phyloP scores from a whole-genome alignment of 2,329 filamentous ascomycete genomes.

The Xylaria sp. region DNA sequence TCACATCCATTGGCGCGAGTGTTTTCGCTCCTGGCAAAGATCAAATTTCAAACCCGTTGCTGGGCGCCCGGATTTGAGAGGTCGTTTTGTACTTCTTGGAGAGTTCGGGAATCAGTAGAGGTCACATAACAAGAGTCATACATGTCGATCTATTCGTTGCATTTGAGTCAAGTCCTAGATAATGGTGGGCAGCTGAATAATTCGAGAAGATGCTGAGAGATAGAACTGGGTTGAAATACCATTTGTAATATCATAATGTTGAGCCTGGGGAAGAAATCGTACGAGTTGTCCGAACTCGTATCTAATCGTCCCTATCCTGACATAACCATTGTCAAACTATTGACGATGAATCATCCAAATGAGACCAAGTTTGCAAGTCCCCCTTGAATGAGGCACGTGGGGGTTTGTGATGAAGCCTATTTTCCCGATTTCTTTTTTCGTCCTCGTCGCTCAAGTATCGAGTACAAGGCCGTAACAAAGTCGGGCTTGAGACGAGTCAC shows the following conservation, averaged over 20 bases:
- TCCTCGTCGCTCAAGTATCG: conserved; percentile 22
- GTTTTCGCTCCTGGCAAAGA: conserved; percentile 69
- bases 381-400: conserved; percentile 20
- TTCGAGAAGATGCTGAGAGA: not conserved
- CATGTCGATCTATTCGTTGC: not conserved
- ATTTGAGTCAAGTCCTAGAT: not conserved
- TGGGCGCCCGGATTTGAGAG: conserved; percentile 66
- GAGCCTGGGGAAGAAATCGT: conserved; percentile 3
- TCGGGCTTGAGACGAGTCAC: conserved; percentile 2
- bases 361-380: conserved; percentile 9
- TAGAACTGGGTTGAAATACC: conserved; percentile 11
- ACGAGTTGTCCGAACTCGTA: not conserved
- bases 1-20: conserved; percentile 59
- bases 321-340: not conserved
- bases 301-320: not conserved
- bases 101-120: conserved; percentile 68
- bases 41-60: conserved; percentile 60
- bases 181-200: not conserved
- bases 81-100: conserved; percentile 65
- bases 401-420: conserved; percentile 13
- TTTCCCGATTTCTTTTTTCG: not conserved
- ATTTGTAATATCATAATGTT: conserved; percentile 28
- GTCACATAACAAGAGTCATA: conserved; percentile 55
- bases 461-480: conserved; percentile 29
- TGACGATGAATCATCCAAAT: conserved; percentile 1